These are phyloP conservation scores for Oryza meyeriana DNA, from an alignment of 176 grass and related monocot genomes.

Conservation along the genomic window DNA sequence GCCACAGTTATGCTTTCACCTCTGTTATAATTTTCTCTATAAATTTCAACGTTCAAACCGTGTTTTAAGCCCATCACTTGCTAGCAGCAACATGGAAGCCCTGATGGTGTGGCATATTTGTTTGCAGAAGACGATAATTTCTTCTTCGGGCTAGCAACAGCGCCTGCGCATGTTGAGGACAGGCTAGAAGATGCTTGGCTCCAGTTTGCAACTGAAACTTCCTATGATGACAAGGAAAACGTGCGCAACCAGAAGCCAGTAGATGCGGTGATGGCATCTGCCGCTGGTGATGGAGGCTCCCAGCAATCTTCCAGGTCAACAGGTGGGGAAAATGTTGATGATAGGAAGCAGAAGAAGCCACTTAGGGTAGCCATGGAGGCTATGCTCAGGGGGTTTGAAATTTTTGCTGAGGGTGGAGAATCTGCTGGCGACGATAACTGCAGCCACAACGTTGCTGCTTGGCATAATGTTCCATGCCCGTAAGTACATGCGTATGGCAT, in stretches of 20 bases:
- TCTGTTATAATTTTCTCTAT: neutral
- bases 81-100: neutral
- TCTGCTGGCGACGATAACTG: slow-evolving; percentile 28
- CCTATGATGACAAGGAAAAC: neutral
- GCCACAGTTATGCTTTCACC: neutral
- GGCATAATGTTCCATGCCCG: slow-evolving; percentile 93
- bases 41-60: neutral
- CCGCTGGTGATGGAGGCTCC: slow-evolving; percentile 64
- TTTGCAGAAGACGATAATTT: slow-evolving; percentile 52
- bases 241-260: slow-evolving; percentile 27
- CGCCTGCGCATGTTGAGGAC: slow-evolving; percentile 89
- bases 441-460: slow-evolving; percentile 78
- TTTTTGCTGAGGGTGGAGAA: slow-evolving; percentile 44
- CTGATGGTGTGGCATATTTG: neutral
- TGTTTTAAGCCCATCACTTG: neutral
- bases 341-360: slow-evolving; percentile 40
- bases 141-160: slow-evolving; percentile 92
- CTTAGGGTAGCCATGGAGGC: slow-evolving; percentile 85
- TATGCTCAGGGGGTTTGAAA: slow-evolving; percentile 75
- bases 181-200: slow-evolving; percentile 84
- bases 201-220: slow-evolving; percentile 61
- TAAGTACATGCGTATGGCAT: slow-evolving; percentile 37
- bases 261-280: slow-evolving; percentile 55
- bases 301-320: slow-evolving; percentile 39
- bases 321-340: neutral